phyloP scores from a whole-genome alignment of 116 monocot species.

The Trichopus zeylanicus region DNA sequence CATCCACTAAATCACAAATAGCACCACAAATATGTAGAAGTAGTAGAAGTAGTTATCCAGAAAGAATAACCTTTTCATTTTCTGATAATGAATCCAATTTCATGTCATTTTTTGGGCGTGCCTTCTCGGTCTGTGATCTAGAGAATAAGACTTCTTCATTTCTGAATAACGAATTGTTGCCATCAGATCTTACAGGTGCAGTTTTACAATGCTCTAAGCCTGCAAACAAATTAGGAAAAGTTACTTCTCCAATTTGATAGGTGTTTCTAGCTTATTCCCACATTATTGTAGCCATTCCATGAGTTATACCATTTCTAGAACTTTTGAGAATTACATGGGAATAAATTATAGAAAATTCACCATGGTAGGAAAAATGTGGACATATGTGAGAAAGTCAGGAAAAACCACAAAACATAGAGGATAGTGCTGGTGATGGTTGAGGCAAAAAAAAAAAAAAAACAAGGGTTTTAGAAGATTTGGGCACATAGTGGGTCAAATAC shows the following conservation, averaged over 20 bases:
- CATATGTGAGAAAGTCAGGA: too few relatives aligned
- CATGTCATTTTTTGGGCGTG: conserved; percentile 36
- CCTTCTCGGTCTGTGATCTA: conserved; percentile 45
- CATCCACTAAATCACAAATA: neutral
- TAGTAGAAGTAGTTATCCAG: neutral
- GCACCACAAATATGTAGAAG: neutral
- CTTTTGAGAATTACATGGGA: too few relatives aligned
- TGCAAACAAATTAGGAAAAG: too few relatives aligned
- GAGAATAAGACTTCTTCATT: conserved; percentile 21
- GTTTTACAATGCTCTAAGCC: conserved; percentile 54
- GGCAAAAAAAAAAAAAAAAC: too few relatives aligned
- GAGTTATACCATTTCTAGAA: neutral
- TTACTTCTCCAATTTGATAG: neutral
- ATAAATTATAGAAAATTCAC: neutral
- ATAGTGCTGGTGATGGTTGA: too few relatives aligned
- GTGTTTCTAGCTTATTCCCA: neutral
- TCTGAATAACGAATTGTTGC: conserved; percentile 19
- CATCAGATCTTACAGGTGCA: conserved; percentile 30
- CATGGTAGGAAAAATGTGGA: too few relatives aligned
- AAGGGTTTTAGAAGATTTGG: too few relatives aligned
- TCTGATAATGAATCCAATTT: conserved; percentile 70
- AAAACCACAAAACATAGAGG: neutral
- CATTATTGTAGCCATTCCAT: neutral
- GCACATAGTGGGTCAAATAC: too few relatives aligned
- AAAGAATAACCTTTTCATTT: conserved; percentile 56